A percentile compares a stretch with the other conserved stretches of the same genome.
phyloP scores from a whole-genome alignment of 2,329 filamentous ascomycete species.

The Intubia oerlemansii region DNA sequence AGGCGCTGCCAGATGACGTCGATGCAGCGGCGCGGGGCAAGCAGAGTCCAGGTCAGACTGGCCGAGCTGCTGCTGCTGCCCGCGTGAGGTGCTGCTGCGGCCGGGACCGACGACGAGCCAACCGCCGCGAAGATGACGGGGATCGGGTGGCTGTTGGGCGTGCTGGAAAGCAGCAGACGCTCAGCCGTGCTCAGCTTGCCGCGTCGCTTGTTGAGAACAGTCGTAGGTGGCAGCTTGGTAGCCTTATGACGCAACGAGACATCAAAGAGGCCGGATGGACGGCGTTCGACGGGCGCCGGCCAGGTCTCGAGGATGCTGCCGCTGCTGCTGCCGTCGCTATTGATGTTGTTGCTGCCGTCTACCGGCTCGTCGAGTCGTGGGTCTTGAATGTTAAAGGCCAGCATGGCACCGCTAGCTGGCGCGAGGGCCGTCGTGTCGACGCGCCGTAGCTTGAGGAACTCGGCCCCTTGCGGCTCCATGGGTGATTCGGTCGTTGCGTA shows the following conservation, averaged over 20 bases:
- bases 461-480: conserved; percentile 19
- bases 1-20: conserved; percentile 68
- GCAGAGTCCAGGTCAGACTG: conserved; percentile 42
- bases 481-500: conserved; percentile 14
- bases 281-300: conserved; percentile 16
- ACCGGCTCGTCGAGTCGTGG: conserved; percentile 64
- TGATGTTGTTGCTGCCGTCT: too few species aligned
- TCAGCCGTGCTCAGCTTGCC: conserved; percentile 33
- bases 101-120: not conserved
- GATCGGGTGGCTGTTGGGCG: conserved; percentile 47
- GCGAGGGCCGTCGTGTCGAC: conserved; percentile 46
- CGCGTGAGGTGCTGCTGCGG: conserved; percentile 22
- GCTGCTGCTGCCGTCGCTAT: too few species aligned
- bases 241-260: conserved; percentile 43
- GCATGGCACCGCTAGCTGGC: conserved; percentile 45
- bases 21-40: conserved; percentile 83
- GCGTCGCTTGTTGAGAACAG: conserved; percentile 60
- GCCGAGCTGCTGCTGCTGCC: not conserved
- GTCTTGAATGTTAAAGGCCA: conserved; percentile 57
- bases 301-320: too few species aligned
- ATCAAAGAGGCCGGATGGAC: conserved; percentile 41
- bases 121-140: conserved; percentile 45
- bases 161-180: conserved; percentile 25
- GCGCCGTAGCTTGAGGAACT: conserved; percentile 27
- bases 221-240: conserved; percentile 49